Evolutionary conservation across 108 stramenopile genomes (phyloP), one percentile per base, ranked within the genome.

Genomic region (Pseudonitzschia multistriata): DNA sequence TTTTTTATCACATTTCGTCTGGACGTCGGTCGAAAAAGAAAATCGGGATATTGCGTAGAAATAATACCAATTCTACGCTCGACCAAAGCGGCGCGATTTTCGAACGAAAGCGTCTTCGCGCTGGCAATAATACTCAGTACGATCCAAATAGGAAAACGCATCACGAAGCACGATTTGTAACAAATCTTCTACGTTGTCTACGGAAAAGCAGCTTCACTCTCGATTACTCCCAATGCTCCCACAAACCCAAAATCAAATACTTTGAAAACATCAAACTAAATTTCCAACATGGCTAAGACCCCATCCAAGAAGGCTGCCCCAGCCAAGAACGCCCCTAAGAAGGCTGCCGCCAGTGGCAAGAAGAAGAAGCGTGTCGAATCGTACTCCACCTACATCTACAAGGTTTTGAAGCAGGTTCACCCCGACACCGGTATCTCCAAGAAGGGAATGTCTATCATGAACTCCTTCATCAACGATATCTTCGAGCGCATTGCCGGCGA

Each of bases 391-490:
- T 94, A 94, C 91, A 95, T 96, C 75, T 93, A 96, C 92, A 87
- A 88, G 88, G 96, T 96, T 64, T 79, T 95, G 66, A 95, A 95
- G 88, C 83, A 88, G 66, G 86, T 88, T 72, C 83, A 88, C 80
- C 86, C 86, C 37, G 89, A 91, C 74, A 93, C 90, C 28, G 89
- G 91, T 60, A 93, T 96, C 83, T 91, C 90, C 74, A 93, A 93
- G 88, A 89, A 91, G 74, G 88, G 89, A 47, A 91, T 96, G 91
- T 88, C 86, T 77, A 91, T 95, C 80, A 89, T 95, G 94, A 93
- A 93, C 91, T 93, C 92, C 56, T 94, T 94, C 84, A 90, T 96
- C 88, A 91, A 93, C 79, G 91, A 95, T 86, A 84, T 95, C 79
- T 92, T 93, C 81, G 94, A 91, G 84, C 88, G 92, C 62, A 88